phyloP scores from a whole-genome alignment of 2,329 filamentous ascomycete genomes.

The Aspergillus alliaceus region DNA sequence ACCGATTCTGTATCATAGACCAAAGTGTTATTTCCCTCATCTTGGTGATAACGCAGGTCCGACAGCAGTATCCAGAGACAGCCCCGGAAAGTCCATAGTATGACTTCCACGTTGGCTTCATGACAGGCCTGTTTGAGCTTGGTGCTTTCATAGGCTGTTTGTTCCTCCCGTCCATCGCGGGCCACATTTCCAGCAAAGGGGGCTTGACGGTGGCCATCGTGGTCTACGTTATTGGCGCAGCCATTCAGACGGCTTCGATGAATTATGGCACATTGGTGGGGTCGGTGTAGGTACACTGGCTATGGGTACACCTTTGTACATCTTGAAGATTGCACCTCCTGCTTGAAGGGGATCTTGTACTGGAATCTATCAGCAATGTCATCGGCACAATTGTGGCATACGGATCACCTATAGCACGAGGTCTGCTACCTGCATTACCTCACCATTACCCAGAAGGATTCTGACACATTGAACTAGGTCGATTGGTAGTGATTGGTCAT shows the following conservation, averaged over 20 bases:
- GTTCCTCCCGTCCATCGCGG: slow-evolving; percentile 39
- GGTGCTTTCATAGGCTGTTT: slow-evolving; percentile 37
- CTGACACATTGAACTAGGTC: neutral
- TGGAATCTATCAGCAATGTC: slow-evolving; percentile 26
- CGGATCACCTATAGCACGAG: slow-evolving; percentile 51
- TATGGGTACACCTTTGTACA: slow-evolving; percentile 51
- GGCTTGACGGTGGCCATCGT: slow-evolving; percentile 31
- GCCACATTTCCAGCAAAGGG: slow-evolving; percentile 45
- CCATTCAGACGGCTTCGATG: slow-evolving; percentile 35
- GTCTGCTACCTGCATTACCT: slow-evolving; percentile 1
- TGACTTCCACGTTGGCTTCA: slow-evolving; percentile 34
- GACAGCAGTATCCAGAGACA: slow-evolving; percentile 41
- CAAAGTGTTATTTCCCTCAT: slow-evolving; percentile 40
- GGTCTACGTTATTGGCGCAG: slow-evolving; percentile 46
- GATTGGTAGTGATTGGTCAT: slow-evolving; percentile 39
- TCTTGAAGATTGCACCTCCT: slow-evolving; percentile 46
- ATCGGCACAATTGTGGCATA: slow-evolving; percentile 27
- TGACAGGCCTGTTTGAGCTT: slow-evolving; percentile 47
- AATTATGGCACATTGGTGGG: slow-evolving; percentile 31
- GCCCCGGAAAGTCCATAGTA: slow-evolving; percentile 31
- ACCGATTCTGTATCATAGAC: slow-evolving; percentile 1
- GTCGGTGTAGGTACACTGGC: slow-evolving; percentile 36
- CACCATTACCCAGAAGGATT: neutral
- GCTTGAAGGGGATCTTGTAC: slow-evolving; percentile 22
- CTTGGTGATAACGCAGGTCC: slow-evolving; percentile 50